A percentile compares a stretch with the other conserved stretches of the same genome.
Evolutionary conservation across 1,139 yeast genomes (phyloP).

Genomic region (Hansenula anomala): DNA sequence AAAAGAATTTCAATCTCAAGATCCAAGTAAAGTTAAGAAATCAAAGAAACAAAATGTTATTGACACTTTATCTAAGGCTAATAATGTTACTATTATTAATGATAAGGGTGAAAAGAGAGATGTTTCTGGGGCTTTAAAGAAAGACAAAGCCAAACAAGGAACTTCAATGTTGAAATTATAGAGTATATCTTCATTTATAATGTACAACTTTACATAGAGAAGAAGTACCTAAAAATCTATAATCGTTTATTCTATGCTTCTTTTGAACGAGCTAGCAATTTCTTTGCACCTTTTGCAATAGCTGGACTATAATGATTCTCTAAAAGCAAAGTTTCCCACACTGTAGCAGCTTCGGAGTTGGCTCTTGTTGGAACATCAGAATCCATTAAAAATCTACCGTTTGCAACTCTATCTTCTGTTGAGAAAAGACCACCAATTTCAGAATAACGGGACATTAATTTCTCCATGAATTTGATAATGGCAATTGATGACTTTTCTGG

Average conservation of each 20-base stretch:
- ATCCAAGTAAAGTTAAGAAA: slow-evolving; percentile 36
- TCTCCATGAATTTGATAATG: slow-evolving; percentile 68
- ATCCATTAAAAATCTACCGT: slow-evolving; percentile 68
- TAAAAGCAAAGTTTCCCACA: slow-evolving; percentile 82
- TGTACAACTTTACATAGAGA: not conserved
- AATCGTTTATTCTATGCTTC: slow-evolving; percentile 10
- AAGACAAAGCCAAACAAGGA: slow-evolving; percentile 26
- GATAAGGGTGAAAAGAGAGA: slow-evolving; percentile 75
- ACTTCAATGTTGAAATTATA: slow-evolving; percentile 26
- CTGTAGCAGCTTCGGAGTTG: slow-evolving; percentile 81
- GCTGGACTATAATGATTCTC: slow-evolving; percentile 79
- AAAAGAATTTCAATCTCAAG: slow-evolving; percentile 38
- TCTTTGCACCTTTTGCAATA: slow-evolving; percentile 53
- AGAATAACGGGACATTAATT: slow-evolving; percentile 64
- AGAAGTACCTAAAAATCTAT: not conserved
- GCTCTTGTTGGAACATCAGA: slow-evolving; percentile 67
- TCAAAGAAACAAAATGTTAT: slow-evolving; percentile 60
- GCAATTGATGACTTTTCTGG: slow-evolving; percentile 91
- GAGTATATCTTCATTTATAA: not conserved
- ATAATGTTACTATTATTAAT: slow-evolving; percentile 76
- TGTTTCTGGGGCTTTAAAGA: slow-evolving; percentile 62
- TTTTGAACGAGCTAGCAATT: slow-evolving; percentile 32
- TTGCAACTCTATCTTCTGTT: slow-evolving; percentile 82
- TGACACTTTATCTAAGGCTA: slow-evolving; percentile 68
- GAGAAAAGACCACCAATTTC: slow-evolving; percentile 72